These are phyloP conservation scores for Suillus ampliporus DNA, from an alignment of 768 basidiomycete genomes.

Conservation along the genomic window DNA sequence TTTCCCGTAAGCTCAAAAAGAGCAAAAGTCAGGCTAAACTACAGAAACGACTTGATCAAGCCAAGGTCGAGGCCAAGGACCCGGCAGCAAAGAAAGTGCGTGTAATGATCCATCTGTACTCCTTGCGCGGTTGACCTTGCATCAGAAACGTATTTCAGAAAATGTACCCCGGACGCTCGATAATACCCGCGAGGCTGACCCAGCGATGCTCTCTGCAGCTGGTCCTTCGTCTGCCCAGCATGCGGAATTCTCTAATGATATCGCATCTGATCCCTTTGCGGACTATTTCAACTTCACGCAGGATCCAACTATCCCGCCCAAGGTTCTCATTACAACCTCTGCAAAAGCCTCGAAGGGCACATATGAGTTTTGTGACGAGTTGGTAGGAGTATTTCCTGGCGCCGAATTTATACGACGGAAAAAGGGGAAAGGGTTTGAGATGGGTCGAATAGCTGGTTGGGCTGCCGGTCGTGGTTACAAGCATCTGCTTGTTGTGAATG, in stretches of 20 bases:
- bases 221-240: conserved; percentile 44
- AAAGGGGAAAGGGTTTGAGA: conserved; percentile 88
- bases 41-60: conserved; percentile 75
- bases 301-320: conserved; percentile 78
- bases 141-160: conserved; percentile 78
- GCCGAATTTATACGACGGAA: conserved; percentile 87
- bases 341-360: conserved; percentile 87
- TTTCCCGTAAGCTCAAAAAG: conserved; percentile 74
- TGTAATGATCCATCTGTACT: conserved; percentile 9
- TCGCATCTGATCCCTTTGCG: conserved; percentile 78
- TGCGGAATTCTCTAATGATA: conserved; percentile 69
- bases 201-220: conserved; percentile 43
- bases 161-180: conserved; percentile 94
- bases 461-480: conserved; percentile 88
- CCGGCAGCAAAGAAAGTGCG: conserved; percentile 80
- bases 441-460: conserved; percentile 93
- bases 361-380: conserved; percentile 92
- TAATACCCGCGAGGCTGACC: conserved; percentile 88
- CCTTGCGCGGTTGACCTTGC: background rate
- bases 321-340: conserved; percentile 90
- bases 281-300: conserved; percentile 73
- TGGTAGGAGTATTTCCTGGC: conserved; percentile 89
- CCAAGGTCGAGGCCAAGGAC: conserved; percentile 77
- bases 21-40: conserved; percentile 83
- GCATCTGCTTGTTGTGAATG: conserved; percentile 91